Conservation (phyloP, 2,329 filamentous ascomycete genomes). For the Talaromyces pinophilus region DNA sequence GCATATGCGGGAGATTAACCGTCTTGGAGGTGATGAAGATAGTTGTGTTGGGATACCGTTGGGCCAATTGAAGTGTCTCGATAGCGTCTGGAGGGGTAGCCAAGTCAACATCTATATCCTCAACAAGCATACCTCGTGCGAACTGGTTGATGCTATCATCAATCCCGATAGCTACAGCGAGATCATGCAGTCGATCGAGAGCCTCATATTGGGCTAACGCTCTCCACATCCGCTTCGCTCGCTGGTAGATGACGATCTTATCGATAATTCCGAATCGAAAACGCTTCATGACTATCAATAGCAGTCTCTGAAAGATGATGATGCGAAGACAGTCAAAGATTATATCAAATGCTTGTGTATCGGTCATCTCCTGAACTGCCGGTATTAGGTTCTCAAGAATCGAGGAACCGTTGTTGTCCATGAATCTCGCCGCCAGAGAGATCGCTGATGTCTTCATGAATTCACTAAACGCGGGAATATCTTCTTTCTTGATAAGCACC, state of each 20-base stretch:
- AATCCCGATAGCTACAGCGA: neutral
- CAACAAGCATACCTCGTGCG: constrained; percentile 9
- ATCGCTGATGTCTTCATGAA: constrained; percentile 6
- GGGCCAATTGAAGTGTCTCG: neutral
- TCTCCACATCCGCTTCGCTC: neutral
- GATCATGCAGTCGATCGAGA: constrained; percentile 9
- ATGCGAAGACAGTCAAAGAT: neutral
- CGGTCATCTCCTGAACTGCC: neutral
- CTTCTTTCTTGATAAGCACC: neutral
- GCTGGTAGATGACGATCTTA: neutral
- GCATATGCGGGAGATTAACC: neutral
- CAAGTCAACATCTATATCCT: constrained; percentile 11
- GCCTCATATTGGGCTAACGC: neutral
- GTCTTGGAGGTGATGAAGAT: constrained; percentile 11
- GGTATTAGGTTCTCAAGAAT: constrained; percentile 6
- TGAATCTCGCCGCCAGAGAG: neutral
- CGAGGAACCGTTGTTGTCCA: neutral
- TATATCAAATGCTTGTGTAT: neutral
- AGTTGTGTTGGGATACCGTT: neutral
- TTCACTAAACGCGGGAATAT: neutral
- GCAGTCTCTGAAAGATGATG: neutral
- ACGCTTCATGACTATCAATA: neutral
- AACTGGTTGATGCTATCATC: neutral
- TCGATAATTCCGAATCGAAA: neutral
- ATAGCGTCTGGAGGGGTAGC: neutral